These are phyloP conservation scores for Fusarium phyllophilum DNA, from an alignment of 2,329 filamentous ascomycete genomes.

Conservation along the genomic window DNA sequence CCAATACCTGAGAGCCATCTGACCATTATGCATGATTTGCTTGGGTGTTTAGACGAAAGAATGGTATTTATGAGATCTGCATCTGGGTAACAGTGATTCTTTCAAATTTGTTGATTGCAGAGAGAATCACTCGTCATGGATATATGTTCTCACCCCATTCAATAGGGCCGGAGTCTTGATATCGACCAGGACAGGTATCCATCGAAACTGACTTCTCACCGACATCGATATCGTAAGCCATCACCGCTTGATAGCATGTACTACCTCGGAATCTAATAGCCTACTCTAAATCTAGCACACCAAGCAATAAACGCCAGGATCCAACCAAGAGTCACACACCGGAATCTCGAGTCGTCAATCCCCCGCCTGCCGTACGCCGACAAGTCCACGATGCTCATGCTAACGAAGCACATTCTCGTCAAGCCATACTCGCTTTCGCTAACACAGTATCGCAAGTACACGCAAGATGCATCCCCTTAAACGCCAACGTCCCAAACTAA, in stretches of 20 bases:
- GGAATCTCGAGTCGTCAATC: conserved; percentile 11
- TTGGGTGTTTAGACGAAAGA: neutral
- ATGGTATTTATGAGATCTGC: neutral
- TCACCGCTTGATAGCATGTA: neutral
- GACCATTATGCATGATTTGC: neutral
- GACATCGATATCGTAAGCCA: neutral
- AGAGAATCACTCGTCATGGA: neutral
- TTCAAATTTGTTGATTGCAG: neutral
- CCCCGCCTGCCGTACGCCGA: neutral
- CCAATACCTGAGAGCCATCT: neutral
- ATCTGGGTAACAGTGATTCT: neutral
- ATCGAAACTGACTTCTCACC: neutral
- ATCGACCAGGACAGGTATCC: neutral
- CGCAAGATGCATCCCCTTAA: neutral
- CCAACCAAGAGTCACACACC: neutral
- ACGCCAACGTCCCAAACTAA: neutral
- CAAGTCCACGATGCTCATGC: neutral
- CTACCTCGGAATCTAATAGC: neutral
- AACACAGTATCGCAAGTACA: neutral
- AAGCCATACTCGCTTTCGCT: conserved; percentile 1
- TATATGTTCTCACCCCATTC: neutral
- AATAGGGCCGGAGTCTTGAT: neutral
- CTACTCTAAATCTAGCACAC: neutral
- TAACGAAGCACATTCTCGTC: neutral
- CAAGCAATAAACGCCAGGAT: conserved; percentile 1